phyloP scores from a whole-genome alignment of 1,284 basidiomycete species.

The Marasmius tenuissimus region DNA sequence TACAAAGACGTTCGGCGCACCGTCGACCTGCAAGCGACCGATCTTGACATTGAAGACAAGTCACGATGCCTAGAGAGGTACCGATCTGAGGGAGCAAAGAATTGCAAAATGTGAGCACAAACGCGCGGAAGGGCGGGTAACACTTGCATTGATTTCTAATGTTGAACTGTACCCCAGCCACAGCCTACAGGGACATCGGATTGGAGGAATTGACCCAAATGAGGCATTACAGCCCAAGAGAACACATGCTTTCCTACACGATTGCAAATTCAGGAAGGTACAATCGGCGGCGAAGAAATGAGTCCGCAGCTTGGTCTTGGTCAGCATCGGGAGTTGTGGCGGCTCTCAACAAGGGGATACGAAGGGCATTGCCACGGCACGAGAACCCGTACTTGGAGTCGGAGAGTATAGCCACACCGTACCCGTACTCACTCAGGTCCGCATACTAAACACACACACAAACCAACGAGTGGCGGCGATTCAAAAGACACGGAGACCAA shows the following conservation, averaged over 20 bases:
- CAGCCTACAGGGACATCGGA: slow-evolving; percentile 82
- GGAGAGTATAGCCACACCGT: slow-evolving; percentile 90
- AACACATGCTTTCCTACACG: slow-evolving; percentile 73
- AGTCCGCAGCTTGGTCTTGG: slow-evolving; percentile 77
- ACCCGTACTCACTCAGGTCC: slow-evolving; percentile 89
- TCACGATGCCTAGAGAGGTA: slow-evolving; percentile 5
- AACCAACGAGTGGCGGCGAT: background rate
- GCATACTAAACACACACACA: slow-evolving; percentile 53
- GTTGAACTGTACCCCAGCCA: slow-evolving; percentile 86
- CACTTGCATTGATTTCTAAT: slow-evolving; percentile 71
- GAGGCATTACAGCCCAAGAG: slow-evolving; percentile 88
- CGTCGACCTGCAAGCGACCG: slow-evolving; percentile 61
- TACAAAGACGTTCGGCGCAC: slow-evolving; percentile 80
- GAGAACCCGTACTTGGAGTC: slow-evolving; percentile 95
- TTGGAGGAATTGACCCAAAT: slow-evolving; percentile 82
- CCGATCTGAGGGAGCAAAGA: slow-evolving; percentile 16
- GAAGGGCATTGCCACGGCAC: slow-evolving; percentile 78
- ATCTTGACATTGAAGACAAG: slow-evolving; percentile 13
- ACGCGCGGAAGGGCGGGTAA: background rate
- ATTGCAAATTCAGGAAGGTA: too few species aligned
- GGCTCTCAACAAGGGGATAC: slow-evolving; percentile 87
- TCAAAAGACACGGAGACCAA: slow-evolving; percentile 12
- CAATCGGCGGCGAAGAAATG: too few species aligned
- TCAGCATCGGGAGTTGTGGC: slow-evolving; percentile 92
- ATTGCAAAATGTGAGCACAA: background rate